Evolutionary conservation across 345 rosid species (phyloP).

Genomic region (Corchorus capsularis): DNA sequence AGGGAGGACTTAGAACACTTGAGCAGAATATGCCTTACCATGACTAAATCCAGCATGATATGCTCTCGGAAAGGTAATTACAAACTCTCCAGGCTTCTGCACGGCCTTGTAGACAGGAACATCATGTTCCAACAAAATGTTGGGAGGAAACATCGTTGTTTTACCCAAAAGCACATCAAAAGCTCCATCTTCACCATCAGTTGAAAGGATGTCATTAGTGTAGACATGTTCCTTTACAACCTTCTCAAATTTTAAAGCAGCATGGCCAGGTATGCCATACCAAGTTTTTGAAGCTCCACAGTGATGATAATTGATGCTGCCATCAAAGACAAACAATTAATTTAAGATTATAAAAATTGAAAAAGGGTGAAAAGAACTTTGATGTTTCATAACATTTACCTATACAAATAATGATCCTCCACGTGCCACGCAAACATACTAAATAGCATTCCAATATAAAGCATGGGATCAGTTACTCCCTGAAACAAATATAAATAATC

Average conservation of each 20-base stretch:
- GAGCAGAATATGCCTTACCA: slow-evolving; percentile 44
- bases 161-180: slow-evolving; percentile 96
- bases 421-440: slow-evolving; percentile 99
- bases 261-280: slow-evolving; percentile 97
- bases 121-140: slow-evolving; percentile 69
- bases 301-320: slow-evolving; percentile 98
- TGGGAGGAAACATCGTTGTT: slow-evolving; percentile 96
- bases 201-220: slow-evolving; percentile 66
- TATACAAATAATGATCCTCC: slow-evolving; percentile 97
- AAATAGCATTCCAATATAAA: slow-evolving; percentile 98
- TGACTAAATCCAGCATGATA: slow-evolving; percentile 99
- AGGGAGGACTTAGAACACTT: background rate
- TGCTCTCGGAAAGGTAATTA: slow-evolving; percentile 92
- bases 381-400: slow-evolving; percentile 46
- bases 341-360: slow-evolving; percentile 3
- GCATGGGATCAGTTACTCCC: slow-evolving; percentile 99
- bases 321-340: slow-evolving; percentile 6
- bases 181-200: slow-evolving; percentile 92
- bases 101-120: slow-evolving; percentile 98
- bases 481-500: slow-evolving; percentile 43
- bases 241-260: slow-evolving; percentile 91
- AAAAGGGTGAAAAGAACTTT: background rate
- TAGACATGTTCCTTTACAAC: slow-evolving; percentile 88
- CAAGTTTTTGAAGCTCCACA: slow-evolving; percentile 99
- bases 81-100: slow-evolving; percentile 96